These are phyloP conservation scores for Stevia rebaudiana DNA, from an alignment of 140 eudicot genomes.

Conservation along the genomic window DNA sequence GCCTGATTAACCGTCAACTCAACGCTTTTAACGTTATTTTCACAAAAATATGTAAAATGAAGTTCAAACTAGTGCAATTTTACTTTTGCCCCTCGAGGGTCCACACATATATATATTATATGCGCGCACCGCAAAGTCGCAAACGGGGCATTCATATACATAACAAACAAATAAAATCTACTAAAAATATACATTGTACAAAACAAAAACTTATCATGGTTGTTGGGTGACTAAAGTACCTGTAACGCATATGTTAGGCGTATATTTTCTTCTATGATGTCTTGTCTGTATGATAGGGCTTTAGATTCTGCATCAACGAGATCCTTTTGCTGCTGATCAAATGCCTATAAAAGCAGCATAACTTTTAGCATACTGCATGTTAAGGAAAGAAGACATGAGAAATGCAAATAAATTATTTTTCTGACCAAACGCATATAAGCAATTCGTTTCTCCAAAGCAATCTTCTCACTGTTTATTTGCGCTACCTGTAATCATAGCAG, in stretches of 20 bases:
- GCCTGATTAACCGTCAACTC: too few relatives aligned
- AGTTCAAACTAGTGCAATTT: too few relatives aligned
- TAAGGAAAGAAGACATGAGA: background rate
- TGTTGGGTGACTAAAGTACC: conserved; percentile 30
- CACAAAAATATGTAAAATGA: too few relatives aligned
- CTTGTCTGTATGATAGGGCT: conserved; percentile 95
- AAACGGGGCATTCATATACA: too few relatives aligned
- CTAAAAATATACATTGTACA: background rate
- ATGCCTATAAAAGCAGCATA: conserved; percentile 46
- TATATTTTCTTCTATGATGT: conserved; percentile 88
- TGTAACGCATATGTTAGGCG: conserved; percentile 89
- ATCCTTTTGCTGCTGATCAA: conserved; percentile 96
- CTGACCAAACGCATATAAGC: conserved; percentile 95
- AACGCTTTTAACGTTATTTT: too few relatives aligned
- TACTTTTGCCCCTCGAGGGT: too few relatives aligned
- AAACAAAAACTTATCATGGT: background rate
- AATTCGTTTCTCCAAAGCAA: conserved; percentile 79
- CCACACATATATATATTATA: too few relatives aligned
- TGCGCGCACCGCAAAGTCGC: too few relatives aligned
- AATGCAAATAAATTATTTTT: conserved; percentile 2
- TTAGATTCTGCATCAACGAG: conserved; percentile 86
- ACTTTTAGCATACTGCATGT: conserved; percentile 1
- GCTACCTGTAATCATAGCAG: conserved; percentile 53
- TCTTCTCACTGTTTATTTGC: conserved; percentile 75
- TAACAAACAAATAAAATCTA: background rate